These are phyloP conservation scores for Stagonosporopsis cucurbitacearum DNA, from an alignment of 2,329 filamentous ascomycete genomes.

Conservation along the genomic window DNA sequence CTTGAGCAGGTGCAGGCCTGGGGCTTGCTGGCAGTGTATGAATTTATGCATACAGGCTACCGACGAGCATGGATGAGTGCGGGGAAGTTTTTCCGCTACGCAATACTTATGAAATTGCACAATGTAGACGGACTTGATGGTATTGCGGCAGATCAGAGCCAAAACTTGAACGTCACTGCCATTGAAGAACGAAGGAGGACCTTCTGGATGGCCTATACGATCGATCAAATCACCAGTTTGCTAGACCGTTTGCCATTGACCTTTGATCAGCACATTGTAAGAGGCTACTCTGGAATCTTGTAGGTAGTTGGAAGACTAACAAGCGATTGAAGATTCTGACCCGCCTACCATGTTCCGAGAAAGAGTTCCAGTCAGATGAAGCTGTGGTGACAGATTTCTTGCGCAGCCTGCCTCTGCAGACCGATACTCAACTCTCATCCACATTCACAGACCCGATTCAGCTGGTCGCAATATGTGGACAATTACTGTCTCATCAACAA, in stretches of 20 bases:
- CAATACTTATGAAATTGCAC: conserved; percentile 5
- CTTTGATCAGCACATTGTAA: conserved; percentile 6
- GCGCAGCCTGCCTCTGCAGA: not conserved
- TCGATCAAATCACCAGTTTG: conserved; percentile 4
- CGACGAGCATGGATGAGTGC: conserved; percentile 10
- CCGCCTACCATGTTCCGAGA: conserved; percentile 6
- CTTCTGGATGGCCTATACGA: conserved; percentile 10
- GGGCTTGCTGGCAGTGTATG: conserved; percentile 1
- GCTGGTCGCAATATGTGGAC: conserved; percentile 3
- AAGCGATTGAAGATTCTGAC: not conserved
- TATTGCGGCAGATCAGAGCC: not conserved
- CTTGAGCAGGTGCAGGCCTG: conserved; percentile 8
- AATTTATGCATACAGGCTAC: conserved; percentile 6
- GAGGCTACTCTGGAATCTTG: not conserved
- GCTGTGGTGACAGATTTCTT: not conserved
- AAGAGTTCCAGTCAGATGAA: conserved; percentile 11
- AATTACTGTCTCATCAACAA: conserved; percentile 2
- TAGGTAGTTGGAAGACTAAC: not conserved
- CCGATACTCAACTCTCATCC: not conserved
- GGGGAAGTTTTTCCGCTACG: conserved; percentile 5
- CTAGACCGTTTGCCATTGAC: conserved; percentile 5
- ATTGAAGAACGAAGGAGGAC: conserved; percentile 6
- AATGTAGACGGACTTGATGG: conserved; percentile 6
- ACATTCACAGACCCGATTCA: conserved; percentile 10
- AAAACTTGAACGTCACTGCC: conserved; percentile 1